phyloP scores from a whole-genome alignment of 768 basidiomycete genomes.

The Leccinellum albellum region DNA sequence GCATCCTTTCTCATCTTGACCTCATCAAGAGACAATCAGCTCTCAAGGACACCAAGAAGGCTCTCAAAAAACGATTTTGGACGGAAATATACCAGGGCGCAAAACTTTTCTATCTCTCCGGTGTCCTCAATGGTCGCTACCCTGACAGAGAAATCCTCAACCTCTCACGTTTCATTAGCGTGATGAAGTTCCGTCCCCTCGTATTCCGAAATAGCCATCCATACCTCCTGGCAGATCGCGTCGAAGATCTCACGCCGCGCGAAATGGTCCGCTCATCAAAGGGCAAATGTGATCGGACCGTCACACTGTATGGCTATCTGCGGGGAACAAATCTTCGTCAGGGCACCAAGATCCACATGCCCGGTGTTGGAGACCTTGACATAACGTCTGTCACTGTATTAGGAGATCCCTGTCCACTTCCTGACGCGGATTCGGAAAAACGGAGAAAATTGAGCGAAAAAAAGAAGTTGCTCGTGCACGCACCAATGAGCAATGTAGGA shows the following conservation, averaged over 20 bases:
- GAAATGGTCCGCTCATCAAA: constrained; percentile 73
- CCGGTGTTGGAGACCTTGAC: constrained; percentile 88
- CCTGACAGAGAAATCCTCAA: constrained; percentile 96
- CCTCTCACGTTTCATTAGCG: constrained; percentile 90
- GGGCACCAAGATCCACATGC: constrained; percentile 84
- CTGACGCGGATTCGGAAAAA: constrained; percentile 88
- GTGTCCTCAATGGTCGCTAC: constrained; percentile 95
- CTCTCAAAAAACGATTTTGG: constrained; percentile 98
- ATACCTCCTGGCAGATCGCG: constrained; percentile 89
- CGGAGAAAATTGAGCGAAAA: constrained; percentile 91
- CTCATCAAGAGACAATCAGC: constrained; percentile 89
- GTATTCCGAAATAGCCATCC: constrained; percentile 94
- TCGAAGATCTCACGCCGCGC: constrained; percentile 91
- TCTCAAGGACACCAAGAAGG: constrained; percentile 86
- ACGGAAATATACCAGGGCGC: constrained; percentile 99
- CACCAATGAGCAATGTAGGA: constrained; percentile 98
- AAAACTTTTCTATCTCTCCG: constrained; percentile 96
- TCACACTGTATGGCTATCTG: constrained; percentile 93
- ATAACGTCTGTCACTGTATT: constrained; percentile 71
- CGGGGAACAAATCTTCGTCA: constrained; percentile 80
- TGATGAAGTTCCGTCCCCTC: constrained; percentile 98
- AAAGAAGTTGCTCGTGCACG: constrained; percentile 86
- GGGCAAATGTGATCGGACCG: constrained; percentile 89
- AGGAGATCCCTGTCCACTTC: constrained; percentile 94
- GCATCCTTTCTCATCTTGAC: constrained; percentile 92